These are phyloP conservation scores for Baeospora myosura DNA, from an alignment of 1,284 basidiomycete genomes.

Conservation along the genomic window DNA sequence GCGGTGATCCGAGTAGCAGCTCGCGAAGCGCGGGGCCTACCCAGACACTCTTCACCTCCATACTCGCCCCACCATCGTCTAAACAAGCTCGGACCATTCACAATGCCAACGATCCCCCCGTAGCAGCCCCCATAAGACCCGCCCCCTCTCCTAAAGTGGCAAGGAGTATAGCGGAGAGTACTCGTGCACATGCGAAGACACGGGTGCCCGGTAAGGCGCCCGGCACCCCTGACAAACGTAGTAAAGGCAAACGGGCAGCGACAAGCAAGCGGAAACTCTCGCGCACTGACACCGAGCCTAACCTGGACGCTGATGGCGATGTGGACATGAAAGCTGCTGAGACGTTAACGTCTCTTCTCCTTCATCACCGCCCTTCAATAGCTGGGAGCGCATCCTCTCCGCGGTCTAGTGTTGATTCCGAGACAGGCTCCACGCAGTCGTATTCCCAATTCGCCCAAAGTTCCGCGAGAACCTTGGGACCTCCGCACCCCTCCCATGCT, in stretches of 20 bases:
- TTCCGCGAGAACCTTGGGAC: slow-evolving; percentile 39
- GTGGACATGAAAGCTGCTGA: slow-evolving; percentile 76
- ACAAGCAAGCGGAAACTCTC: slow-evolving; percentile 21
- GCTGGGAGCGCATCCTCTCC: slow-evolving; percentile 54
- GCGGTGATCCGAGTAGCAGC: slow-evolving; percentile 4
- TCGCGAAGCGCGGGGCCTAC: slow-evolving; percentile 19
- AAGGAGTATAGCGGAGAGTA: slow-evolving; percentile 38
- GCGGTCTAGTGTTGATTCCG: slow-evolving; percentile 60
- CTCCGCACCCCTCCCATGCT: slow-evolving; percentile 16
- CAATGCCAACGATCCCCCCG: slow-evolving; percentile 62
- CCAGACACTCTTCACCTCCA: slow-evolving; percentile 62
- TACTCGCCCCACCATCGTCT: slow-evolving; percentile 64
- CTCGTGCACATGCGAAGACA: slow-evolving; percentile 29
- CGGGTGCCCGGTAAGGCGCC: slow-evolving; percentile 23
- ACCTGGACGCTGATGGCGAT: slow-evolving; percentile 42
- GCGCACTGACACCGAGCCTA: slow-evolving; percentile 16
- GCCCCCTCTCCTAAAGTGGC: slow-evolving; percentile 32
- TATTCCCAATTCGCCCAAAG: slow-evolving; percentile 58
- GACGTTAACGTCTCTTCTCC: slow-evolving; percentile 63
- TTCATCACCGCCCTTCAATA: slow-evolving; percentile 54
- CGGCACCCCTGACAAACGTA: slow-evolving; percentile 26
- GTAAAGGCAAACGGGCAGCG: slow-evolving; percentile 16
- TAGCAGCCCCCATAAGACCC: slow-evolving; percentile 43
- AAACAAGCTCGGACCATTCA: slow-evolving; percentile 70
- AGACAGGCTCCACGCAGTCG: slow-evolving; percentile 47